A percentile compares a stretch with the other conserved stretches of the same genome.
Conservation (phyloP, 2,329 filamentous ascomycete genomes). For the Penicillium decumbens region DNA sequence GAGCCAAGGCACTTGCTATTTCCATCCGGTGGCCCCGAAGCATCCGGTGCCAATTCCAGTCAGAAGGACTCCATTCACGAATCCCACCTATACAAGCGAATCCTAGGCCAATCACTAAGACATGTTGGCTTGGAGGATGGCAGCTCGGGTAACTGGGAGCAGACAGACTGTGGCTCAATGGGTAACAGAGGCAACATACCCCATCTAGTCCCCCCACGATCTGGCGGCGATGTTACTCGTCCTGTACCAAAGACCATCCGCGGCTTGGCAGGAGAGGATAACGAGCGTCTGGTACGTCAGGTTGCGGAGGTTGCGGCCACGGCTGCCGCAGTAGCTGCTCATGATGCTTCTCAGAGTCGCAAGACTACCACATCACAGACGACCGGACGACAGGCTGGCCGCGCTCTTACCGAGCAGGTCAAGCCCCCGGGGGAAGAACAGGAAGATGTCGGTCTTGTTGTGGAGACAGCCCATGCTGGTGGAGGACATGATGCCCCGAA, state of each 20-base stretch:
- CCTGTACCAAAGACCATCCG: conserved; percentile 39
- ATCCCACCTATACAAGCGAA: conserved; percentile 85
- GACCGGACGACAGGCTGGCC: conserved; percentile 30
- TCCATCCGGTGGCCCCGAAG: conserved; percentile 27
- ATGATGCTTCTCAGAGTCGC: conserved; percentile 61
- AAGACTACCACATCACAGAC: conserved; percentile 45
- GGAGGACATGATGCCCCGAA: conserved; percentile 97
- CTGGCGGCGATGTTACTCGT: conserved; percentile 41
- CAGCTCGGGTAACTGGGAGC: conserved; percentile 41
- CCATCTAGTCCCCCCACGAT: conserved; percentile 74
- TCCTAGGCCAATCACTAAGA: conserved; percentile 82
- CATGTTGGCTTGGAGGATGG: conserved; percentile 67
- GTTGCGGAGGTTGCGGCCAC: conserved; percentile 93
- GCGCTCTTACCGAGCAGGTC: conserved; percentile 34
- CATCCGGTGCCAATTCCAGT: conserved; percentile 42
- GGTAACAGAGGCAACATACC: conserved; percentile 44
- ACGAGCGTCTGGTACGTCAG: conserved; percentile 72
- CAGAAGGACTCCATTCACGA: conserved; percentile 70
- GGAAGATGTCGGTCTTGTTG: conserved; percentile 44
- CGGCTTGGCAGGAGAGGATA: conserved; percentile 76
- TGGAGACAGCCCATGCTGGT: conserved; percentile 43
- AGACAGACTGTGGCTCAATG: conserved; percentile 20
- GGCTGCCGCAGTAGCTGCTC: conserved; percentile 78
- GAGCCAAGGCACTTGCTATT: conserved; percentile 35
- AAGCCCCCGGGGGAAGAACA: conserved; percentile 40